Percentiles rank a stretch among this genome's conserved stretches.
These are phyloP conservation scores for Pilatotrama ljubarskyi DNA, from an alignment of 768 basidiomycete genomes.

Conservation along the genomic window DNA sequence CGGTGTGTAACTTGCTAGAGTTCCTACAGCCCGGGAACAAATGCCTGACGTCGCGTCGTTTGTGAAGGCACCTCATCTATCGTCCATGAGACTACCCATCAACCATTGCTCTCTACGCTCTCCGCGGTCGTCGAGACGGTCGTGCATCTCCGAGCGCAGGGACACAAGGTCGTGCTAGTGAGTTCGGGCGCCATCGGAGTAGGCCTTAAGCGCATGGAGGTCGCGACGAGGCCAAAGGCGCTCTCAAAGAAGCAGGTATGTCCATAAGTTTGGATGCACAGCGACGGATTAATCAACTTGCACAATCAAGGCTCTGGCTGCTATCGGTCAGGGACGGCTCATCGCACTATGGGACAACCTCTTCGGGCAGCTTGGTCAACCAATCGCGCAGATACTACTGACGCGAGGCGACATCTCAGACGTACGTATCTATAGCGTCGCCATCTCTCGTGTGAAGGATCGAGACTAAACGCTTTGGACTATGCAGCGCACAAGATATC, in stretches of 20 bases:
- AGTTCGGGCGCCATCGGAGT: slow-evolving; percentile 98
- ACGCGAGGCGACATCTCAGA: slow-evolving; percentile 98
- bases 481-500: slow-evolving; percentile 82
- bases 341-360: slow-evolving; percentile 98
- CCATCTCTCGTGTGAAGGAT: not conserved
- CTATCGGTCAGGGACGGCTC: slow-evolving; percentile 94
- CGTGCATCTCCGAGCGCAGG: slow-evolving; percentile 68
- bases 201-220: slow-evolving; percentile 87
- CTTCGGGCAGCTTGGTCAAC: slow-evolving; percentile 90
- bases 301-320: slow-evolving; percentile 77
- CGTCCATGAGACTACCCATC: slow-evolving; percentile 90
- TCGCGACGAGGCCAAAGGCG: slow-evolving; percentile 77
- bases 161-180: slow-evolving; percentile 94
- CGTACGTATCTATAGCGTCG: slow-evolving; percentile 49
- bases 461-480: not conserved
- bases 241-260: slow-evolving; percentile 89
- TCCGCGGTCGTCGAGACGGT: slow-evolving; percentile 94
- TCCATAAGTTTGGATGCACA: not conserved
- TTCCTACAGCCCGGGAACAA: not conserved
- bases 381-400: slow-evolving; percentile 91
- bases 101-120: slow-evolving; percentile 87
- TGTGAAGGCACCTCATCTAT: slow-evolving; percentile 89
- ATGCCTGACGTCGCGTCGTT: not conserved
- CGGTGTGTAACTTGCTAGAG: slow-evolving; percentile 21
- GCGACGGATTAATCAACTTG: too few relatives aligned